Evolutionary conservation across 345 rosid species (phyloP), one percentile per base, ranked within the genome.

Genomic region (thale cress (Arabidopsis thaliana)): DNA sequence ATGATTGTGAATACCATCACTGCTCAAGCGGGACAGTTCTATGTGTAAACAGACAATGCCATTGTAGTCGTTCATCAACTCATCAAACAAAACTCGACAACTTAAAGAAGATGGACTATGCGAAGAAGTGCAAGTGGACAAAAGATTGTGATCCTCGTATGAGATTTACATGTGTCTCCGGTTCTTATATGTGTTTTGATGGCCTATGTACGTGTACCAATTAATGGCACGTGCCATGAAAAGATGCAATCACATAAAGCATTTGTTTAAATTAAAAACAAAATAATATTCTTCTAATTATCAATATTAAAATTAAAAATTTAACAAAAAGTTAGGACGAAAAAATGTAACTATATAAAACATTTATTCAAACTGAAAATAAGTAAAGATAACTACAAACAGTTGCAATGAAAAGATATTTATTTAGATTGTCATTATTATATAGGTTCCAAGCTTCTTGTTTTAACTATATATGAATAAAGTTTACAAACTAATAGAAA

Each of bases 141-240:
- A 55, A 11, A 0, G 71, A 73, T 42, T 73, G 77, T 30, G 48
- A 73, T 73, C 71, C 77, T 53, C 44, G 36, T 42, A 63, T 73
- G 64, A 30, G 6, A 61, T 2, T 1, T 23, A 36, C 59, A 13
- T 71, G 67, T 49, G 67, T 48, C 12, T 48, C 75, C 3, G 11
- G 28, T 4, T 60, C 67, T 5, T 71, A 48, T 37, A 0, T 37
- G 50, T 72, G 68, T 61, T 38, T 61, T 16, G 24, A 61, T 8
- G 69, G 61, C 20, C 11, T 6, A 7, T 72, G 76, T 30, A 25
- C 42, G 50, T 72, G 76, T 16, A 52, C n/a, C 44, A 40, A 40
- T 40, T 40, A 10, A 40, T 11, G 4, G 44, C 44, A 40, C 4
- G 44, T 28, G 3, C 30, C 0, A 28, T 28, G 30, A 28, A 28